Conservation (phyloP, 257 asterid species). For the Rehmannia glutinosa region DNA sequence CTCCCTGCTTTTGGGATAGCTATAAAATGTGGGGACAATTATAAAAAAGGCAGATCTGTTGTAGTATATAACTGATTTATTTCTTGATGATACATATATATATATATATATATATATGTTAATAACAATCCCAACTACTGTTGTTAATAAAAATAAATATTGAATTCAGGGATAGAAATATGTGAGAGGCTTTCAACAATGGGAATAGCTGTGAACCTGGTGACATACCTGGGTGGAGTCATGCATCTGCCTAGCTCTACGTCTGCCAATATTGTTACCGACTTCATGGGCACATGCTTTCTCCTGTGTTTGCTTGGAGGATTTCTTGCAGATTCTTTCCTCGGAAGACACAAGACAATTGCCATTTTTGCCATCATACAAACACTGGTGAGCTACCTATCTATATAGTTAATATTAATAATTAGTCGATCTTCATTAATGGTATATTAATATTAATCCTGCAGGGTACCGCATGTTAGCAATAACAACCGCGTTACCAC, state of each 20-base stretch:
- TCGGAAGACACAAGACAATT: conserved; percentile 78
- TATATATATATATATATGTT: no score
- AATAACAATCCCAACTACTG: no score
- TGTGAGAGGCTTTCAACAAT: conserved; percentile 72
- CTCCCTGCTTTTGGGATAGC: conserved; percentile 9
- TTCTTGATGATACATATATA: background rate
- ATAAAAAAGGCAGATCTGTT: background rate
- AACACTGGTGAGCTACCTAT: conserved; percentile 32
- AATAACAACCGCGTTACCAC: conserved; percentile 48
- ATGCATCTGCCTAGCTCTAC: conserved; percentile 71
- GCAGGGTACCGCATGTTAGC: conserved; percentile 82
- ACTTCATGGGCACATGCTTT: conserved; percentile 87
- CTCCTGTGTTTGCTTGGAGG: conserved; percentile 86
- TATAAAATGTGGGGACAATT: background rate
- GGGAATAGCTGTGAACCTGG: conserved; percentile 81
- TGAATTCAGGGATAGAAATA: conserved; percentile 52
- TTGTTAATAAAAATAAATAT: background rate
- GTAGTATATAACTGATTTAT: no score
- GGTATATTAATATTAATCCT: background rate
- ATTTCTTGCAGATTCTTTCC: conserved; percentile 86
- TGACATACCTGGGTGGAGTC: conserved; percentile 60
- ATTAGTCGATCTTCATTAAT: no score
- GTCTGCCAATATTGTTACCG: conserved; percentile 83
- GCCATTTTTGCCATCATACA: conserved; percentile 60
- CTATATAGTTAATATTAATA: background rate